Percentiles rank a stretch among this genome's conserved stretches.
These are phyloP conservation scores for Xylariaceae sp. DNA, from an alignment of 2,329 filamentous ascomycete genomes.

Conservation along the genomic window DNA sequence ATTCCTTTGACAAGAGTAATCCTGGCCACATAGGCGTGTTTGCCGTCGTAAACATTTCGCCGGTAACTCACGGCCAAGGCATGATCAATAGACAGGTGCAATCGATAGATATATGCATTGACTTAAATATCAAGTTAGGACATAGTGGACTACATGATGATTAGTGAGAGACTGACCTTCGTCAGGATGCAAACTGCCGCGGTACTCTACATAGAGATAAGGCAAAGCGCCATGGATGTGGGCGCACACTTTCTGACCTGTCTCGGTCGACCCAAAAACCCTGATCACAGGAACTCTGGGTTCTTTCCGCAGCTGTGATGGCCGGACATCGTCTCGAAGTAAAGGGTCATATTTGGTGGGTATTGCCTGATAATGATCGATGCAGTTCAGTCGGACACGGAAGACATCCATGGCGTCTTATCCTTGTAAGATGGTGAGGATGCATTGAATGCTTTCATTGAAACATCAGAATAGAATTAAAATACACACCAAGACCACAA, in stretches of 20 bases:
- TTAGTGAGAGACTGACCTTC: conserved; percentile 52
- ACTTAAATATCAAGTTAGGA: conserved; percentile 46
- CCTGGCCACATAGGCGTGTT: conserved; percentile 73
- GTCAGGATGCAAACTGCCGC: conserved; percentile 61
- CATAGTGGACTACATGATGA: conserved; percentile 17
- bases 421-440: conserved; percentile 6
- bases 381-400: conserved; percentile 87
- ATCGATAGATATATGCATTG: conserved; percentile 66
- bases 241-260: conserved; percentile 91
- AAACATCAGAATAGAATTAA: conserved; percentile 1
- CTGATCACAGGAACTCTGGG: conserved; percentile 82
- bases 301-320: conserved; percentile 55
- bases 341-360: conserved; percentile 79
- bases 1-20: conserved; percentile 89
- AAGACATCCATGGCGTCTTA: conserved; percentile 61
- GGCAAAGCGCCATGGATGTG: conserved; percentile 95
- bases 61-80: conserved; percentile 83
- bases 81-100: conserved; percentile 87
- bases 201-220: conserved; percentile 89
- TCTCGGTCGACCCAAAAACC: conserved; percentile 88
- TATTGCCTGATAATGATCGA: conserved; percentile 86
- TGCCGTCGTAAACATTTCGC: conserved; percentile 65
- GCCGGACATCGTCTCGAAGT: conserved; percentile 61
- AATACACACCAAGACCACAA: background rate
- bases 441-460: background rate